Base-by-base conservation (phyloP, 805 yeast species). In the Yarrowia sp. region DNA sequence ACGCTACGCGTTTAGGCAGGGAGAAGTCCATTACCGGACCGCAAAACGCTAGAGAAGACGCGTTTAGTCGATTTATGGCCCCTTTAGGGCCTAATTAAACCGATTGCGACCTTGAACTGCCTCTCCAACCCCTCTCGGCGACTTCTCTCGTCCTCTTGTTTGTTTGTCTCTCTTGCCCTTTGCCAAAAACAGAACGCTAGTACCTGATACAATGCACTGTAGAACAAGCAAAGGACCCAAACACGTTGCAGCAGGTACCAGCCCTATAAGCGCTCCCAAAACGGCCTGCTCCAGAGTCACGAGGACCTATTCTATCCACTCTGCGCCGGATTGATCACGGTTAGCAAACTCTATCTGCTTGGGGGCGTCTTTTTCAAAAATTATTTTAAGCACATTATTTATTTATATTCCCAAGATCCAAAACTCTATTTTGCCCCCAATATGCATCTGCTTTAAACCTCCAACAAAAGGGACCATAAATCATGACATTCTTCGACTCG, bases 401-500 rank as follows among this genome's bases (percentile, higher is more conserved):
- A 32, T 32, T n/a, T 14, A 14, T 32, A 6, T 12, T 32, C 16
- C 36, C 36, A 32, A 32, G n/a, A n/a, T n/a, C n/a, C 36, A 38
- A 38, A 31, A 19, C 55, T 32, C 22, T 31, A 31, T 19, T 31
- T 9, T 9, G 19, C 24, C 19, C 35, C 7, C 29, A 19, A 24
- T 51, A 51, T 51, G 58, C 41, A 51, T 21, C 24, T 16, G 5
- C 7, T 10, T 35, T 33, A 51, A 33, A 51, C 58, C 58, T 51
- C 42, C 58, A 21, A 19, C 29, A 9, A 10, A 7, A 18, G 5
- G n/a, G 14, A 21, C 32, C 14, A 29, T 21, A 8, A 39, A 51
- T 51, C 58, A 51, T 51, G 58, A 35, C 41, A 32, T 47, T 47
- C 56, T 35, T 51, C 8, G 58, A 51, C 6, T 33, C 58, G 4